Base-by-base conservation (phyloP, 2,329 filamentous ascomycete genomes). In the Chaetomiaceae sp. region DNA sequence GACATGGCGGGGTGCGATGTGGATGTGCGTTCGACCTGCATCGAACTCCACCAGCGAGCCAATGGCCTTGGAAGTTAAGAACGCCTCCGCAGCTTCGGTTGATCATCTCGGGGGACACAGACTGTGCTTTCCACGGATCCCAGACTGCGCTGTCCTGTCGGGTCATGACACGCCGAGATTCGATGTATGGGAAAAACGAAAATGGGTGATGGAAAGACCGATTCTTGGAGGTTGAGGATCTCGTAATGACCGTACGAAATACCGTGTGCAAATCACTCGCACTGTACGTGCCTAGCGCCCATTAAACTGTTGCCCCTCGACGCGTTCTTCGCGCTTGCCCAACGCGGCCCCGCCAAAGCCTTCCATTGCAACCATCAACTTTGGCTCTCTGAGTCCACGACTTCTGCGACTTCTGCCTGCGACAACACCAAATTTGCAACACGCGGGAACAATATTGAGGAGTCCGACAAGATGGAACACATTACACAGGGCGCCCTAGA, bases 401-500 rank as follows among this genome's bases (percentile, higher is more conserved):
- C 15, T 17, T 1, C 40, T 25, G 23, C 45, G 22, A 36, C 38
- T 23, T 22, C 27, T 43, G 33, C 34, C 20, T 29, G 25, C 37
- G 11, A 31, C 45, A 43, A 25, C 25, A 34, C 20, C 23, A 12
- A 17, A 29, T 14, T 12, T 19, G 11, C 25, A 45, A 20, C 46
- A 39, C 37, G 43, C 14, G 3, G 27, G 27, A 4, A 12, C 14
- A 20, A 3, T 29, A 11, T 17, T 34, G 5, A 49, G 15, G 27
- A 39, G 19, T 31, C 20, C 46, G 6, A 31, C 29, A 60, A 17
- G 8, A 64, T 64, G 61, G 61, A 63, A 56, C 59, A 63, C 17
- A 65, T 69, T 29, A 63, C 66, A 6, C 64, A 63, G 40, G 67
- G 67, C 36, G 66, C 63, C 15, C 50, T 69, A 33, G 54, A 64